phyloP scores from a whole-genome alignment of 1,284 basidiomycete genomes.

The Marasmius tenuissimus region DNA sequence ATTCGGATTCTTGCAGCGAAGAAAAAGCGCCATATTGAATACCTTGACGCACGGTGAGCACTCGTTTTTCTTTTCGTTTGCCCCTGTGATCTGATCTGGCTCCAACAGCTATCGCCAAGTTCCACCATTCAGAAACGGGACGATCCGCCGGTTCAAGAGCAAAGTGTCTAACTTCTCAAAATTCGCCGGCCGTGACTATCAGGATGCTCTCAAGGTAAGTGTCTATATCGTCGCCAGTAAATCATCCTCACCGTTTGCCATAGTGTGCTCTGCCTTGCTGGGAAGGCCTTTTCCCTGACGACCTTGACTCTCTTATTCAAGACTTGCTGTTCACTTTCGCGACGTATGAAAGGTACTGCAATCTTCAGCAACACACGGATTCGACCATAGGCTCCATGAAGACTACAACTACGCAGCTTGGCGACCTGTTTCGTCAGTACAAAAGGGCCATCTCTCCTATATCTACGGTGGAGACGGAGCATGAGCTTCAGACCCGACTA shows the following conservation, averaged over 20 bases:
- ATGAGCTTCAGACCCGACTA: not conserved
- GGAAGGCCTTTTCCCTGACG: not conserved
- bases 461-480: not conserved
- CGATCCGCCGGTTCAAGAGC: not conserved
- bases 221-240: not conserved
- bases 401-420: no score
- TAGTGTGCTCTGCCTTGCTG: not conserved
- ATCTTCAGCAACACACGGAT: not conserved
- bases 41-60: slow-evolving; percentile 23
- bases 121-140: not conserved
- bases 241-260: not conserved
- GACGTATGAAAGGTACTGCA: not conserved
- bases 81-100: slow-evolving; percentile 13
- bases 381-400: no score
- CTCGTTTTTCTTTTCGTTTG: not conserved
- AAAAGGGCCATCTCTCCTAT: no score
- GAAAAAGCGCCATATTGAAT: not conserved
- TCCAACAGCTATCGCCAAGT: not conserved
- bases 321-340: not conserved
- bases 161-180: not conserved
- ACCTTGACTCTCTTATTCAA: not conserved
- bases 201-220: no score
- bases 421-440: no score
- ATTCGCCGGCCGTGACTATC: not conserved
- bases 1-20: not conserved